These are phyloP conservation scores for Pseudogymnoascus sp. DNA, from an alignment of 2,329 filamentous ascomycete species.

Conservation along the genomic window DNA sequence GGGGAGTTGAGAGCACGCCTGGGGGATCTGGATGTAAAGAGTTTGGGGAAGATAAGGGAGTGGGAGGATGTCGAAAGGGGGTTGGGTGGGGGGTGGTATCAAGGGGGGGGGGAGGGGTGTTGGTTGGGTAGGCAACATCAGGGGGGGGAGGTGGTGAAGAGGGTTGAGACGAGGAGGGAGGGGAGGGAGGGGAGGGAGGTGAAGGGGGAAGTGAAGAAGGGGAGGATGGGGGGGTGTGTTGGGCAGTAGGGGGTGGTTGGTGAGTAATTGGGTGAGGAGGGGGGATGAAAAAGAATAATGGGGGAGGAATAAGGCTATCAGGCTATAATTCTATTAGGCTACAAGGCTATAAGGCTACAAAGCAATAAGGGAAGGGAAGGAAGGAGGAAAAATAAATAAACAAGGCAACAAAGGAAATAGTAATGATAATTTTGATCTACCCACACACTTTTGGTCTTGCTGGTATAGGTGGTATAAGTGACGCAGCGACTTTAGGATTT, in stretches of 20 bases:
- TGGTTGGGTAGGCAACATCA: background rate
- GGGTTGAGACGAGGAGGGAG: background rate
- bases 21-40: slow-evolving; percentile 73
- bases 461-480: background rate
- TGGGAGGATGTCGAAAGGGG: slow-evolving; percentile 58
- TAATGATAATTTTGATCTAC: background rate
- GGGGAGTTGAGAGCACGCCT: slow-evolving; percentile 34
- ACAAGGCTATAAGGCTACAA: background rate
- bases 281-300: background rate
- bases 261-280: no score
- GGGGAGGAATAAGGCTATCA: background rate
- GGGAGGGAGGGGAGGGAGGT: no score
- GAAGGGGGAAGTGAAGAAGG: no score
- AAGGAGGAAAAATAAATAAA: no score
- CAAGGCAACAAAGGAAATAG: background rate
- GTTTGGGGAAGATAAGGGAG: slow-evolving; percentile 55
- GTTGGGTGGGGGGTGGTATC: slow-evolving; percentile 62
- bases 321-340: no score
- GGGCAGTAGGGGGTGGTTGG: no score
- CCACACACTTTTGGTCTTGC: background rate
- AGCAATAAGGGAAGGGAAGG: no score
- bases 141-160: background rate
- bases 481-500: background rate
- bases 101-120: slow-evolving; percentile 27
- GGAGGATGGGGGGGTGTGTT: slow-evolving; percentile 4